Conservation (phyloP, 2,329 filamentous ascomycete species). For the Pestalotiopsis sp. region DNA sequence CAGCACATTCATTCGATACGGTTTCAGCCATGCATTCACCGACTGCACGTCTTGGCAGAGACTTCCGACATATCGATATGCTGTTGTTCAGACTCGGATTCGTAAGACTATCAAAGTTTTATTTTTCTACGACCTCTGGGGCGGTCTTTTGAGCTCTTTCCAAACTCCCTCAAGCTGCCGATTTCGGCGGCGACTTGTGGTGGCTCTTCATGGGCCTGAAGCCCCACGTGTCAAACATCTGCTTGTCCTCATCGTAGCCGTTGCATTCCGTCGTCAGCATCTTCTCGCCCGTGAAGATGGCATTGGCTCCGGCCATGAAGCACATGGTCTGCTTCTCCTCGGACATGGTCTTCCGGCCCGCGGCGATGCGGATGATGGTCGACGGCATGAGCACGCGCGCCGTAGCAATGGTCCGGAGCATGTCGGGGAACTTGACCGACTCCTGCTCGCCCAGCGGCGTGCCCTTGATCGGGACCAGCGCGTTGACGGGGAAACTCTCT, state of each 20-base stretch:
- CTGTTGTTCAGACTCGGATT: background rate
- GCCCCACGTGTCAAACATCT: constrained; percentile 84
- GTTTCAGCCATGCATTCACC: too few relatives aligned
- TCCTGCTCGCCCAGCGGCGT: constrained; percentile 79
- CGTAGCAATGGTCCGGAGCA: constrained; percentile 82
- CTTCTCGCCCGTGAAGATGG: constrained; percentile 94
- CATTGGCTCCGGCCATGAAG: constrained; percentile 90
- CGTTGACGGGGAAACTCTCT: constrained; percentile 90
- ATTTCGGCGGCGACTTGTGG: constrained; percentile 20
- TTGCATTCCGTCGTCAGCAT: constrained; percentile 93
- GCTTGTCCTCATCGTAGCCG: constrained; percentile 86
- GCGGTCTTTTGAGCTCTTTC: background rate
- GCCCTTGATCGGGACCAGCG: constrained; percentile 86
- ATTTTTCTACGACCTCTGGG: background rate
- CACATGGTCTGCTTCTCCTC: constrained; percentile 90
- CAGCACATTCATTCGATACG: too few relatives aligned
- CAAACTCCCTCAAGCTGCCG: background rate
- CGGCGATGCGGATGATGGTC: constrained; percentile 86
- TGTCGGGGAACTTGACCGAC: constrained; percentile 74
- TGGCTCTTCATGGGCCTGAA: constrained; percentile 71
- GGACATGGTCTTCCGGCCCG: constrained; percentile 79
- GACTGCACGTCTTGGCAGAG: too few relatives aligned
- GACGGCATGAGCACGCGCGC: constrained; percentile 81
- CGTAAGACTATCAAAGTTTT: background rate
- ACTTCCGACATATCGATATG: background rate